phyloP scores from a whole-genome alignment of 192 early-diverging fungal species.

The Umbelopsis sp. region DNA sequence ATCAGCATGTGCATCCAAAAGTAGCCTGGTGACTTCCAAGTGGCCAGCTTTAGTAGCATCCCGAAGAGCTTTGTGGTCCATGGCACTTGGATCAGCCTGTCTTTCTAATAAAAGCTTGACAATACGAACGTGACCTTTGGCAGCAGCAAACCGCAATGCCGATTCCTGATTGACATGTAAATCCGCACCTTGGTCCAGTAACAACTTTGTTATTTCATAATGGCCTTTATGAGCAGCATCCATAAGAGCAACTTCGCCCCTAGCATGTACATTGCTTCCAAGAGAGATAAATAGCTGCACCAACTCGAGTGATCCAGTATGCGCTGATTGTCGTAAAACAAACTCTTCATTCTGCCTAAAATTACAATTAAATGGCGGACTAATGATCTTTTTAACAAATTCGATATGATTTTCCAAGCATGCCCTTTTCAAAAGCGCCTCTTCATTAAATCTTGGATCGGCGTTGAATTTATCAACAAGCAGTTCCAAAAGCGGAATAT shows the following conservation, averaged over 20 bases:
- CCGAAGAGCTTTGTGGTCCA: conserved; percentile 44
- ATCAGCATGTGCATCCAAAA: conserved; percentile 29
- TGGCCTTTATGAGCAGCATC: conserved; percentile 24
- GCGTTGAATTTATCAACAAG: conserved; percentile 26
- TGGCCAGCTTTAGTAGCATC: conserved; percentile 11
- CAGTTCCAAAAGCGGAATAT: conserved; percentile 30
- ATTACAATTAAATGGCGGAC: conserved; percentile 22
- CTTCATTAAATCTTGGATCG: conserved; percentile 8
- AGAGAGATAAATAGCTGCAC: conserved; percentile 28
- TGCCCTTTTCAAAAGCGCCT: conserved; percentile 26
- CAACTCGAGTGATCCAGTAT: conserved; percentile 25
- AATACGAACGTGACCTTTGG: conserved; percentile 56
- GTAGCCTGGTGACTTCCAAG: not conserved
- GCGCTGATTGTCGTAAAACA: conserved; percentile 30
- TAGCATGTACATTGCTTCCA: conserved; percentile 31
- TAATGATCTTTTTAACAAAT: conserved; percentile 29
- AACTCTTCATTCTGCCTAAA: conserved; percentile 27
- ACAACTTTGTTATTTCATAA: not conserved
- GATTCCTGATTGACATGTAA: conserved; percentile 5
- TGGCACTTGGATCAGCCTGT: conserved; percentile 48
- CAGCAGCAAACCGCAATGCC: conserved; percentile 15
- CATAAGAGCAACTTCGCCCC: conserved; percentile 18
- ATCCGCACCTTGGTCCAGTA: not conserved
- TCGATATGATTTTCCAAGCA: conserved; percentile 30
- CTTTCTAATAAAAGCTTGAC: conserved; percentile 58